Percentiles rank a stretch among this genome's conserved stretches.
These are phyloP conservation scores for Platanus orientalis DNA, from an alignment of 164 flowering plant species.

Conservation along the genomic window DNA sequence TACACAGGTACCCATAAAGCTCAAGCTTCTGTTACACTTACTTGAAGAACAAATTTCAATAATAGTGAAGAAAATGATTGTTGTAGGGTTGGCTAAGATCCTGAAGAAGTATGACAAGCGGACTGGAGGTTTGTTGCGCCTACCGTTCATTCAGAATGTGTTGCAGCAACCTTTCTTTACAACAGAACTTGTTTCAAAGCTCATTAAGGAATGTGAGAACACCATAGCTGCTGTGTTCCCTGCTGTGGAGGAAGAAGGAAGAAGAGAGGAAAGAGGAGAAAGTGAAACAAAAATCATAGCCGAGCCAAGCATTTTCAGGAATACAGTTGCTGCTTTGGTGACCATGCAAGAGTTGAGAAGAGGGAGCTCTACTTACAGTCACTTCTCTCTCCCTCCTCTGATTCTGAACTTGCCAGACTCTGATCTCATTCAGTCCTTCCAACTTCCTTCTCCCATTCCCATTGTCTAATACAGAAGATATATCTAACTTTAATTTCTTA, in stretches of 20 bases:
- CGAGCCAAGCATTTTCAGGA: constrained; percentile 56
- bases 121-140: too few species aligned
- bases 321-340: constrained; percentile 64
- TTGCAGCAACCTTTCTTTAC: too few species aligned
- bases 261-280: constrained; percentile 4
- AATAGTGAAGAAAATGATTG: not conserved
- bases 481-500: too few species aligned
- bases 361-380: constrained; percentile 92
- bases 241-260: constrained; percentile 7
- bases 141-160: too few species aligned
- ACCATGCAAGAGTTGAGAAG: constrained; percentile 75
- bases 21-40: not conserved
- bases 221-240: constrained; percentile 45
- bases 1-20: constrained; percentile 56
- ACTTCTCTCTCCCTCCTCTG: constrained; percentile 92
- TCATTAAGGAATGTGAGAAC: too few species aligned
- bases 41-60: not conserved
- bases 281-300: constrained; percentile 18
- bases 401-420: constrained; percentile 50
- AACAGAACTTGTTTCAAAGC: too few species aligned
- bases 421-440: constrained; percentile 47
- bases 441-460: constrained; percentile 54
- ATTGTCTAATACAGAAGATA: constrained; percentile 21
- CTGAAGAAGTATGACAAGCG: too few species aligned
- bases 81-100: too few species aligned